A percentile compares a stretch with the other conserved stretches of the same genome.
phyloP scores from a whole-genome alignment of 495 filamentous ascomycete genomes.

The Peziza echinospora region DNA sequence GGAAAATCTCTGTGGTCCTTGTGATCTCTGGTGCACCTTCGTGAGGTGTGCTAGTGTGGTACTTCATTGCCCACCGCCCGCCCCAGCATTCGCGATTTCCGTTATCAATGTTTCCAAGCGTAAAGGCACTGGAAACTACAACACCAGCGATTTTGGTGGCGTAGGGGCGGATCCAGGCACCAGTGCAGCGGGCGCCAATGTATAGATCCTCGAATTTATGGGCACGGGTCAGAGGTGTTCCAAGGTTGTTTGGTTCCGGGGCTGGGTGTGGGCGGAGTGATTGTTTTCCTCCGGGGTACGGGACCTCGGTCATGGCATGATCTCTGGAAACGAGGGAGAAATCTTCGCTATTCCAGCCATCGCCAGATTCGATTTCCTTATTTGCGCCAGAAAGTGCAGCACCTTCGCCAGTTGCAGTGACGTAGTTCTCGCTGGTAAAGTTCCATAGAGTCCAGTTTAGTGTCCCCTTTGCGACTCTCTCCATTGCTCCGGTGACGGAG shows the following conservation, averaged over 20 bases:
- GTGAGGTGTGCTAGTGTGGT: conserved; percentile 2
- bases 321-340: conserved; percentile 39
- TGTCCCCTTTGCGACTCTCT: conserved; percentile 4
- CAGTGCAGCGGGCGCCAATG: conserved; percentile 9
- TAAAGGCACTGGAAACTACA: conserved; percentile 12
- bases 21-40: conserved; percentile 1
- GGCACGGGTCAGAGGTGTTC: conserved; percentile 9
- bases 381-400: not conserved
- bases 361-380: conserved; percentile 34
- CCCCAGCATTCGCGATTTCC: not conserved
- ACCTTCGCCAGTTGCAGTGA: conserved; percentile 3
- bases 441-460: conserved; percentile 19
- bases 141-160: conserved; percentile 13
- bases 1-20: conserved; percentile 14
- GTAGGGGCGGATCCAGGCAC: conserved; percentile 15
- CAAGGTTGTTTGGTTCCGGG: conserved; percentile 5
- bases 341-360: conserved; percentile 60
- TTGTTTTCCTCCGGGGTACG: conserved; percentile 7
- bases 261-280: conserved; percentile 5
- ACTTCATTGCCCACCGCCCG: conserved; percentile 10
- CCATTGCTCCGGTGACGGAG: conserved; percentile 15
- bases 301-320: not conserved
- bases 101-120: conserved; percentile 3
- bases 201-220: conserved; percentile 12
- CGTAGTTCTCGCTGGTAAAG: conserved; percentile 9